Conservation (phyloP, 139 green algal species). For the Desmodesmus armatus region DNA sequence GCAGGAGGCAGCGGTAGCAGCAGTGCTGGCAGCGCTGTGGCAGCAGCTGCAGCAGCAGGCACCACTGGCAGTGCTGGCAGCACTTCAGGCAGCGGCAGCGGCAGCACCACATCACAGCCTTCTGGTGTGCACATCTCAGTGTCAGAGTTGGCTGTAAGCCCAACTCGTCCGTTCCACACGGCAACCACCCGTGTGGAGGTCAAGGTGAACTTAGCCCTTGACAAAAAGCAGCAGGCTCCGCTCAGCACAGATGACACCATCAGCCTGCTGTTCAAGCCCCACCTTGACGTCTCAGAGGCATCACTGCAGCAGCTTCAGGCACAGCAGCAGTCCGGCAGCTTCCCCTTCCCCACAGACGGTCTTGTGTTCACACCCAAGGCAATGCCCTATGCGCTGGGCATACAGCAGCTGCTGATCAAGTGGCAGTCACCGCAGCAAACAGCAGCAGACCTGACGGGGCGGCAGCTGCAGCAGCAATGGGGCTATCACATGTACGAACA, state of each 20-base stretch:
- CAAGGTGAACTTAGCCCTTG: background rate
- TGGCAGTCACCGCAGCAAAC: slow-evolving; percentile 34
- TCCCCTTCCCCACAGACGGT: slow-evolving; percentile 41
- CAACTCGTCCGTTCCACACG: no score
- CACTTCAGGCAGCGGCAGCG: background rate
- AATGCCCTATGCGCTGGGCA: slow-evolving; percentile 53
- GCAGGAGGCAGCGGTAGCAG: background rate
- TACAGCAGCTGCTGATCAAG: slow-evolving; percentile 53
- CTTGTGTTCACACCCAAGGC: slow-evolving; percentile 51
- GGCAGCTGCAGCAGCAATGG: no score
- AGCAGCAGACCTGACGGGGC: slow-evolving; percentile 26
- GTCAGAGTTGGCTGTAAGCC: no score
- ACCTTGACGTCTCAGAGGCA: slow-evolving; percentile 17
- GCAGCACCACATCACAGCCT: background rate
- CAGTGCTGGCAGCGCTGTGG: background rate
- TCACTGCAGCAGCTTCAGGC: slow-evolving; percentile 25
- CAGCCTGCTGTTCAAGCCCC: slow-evolving; percentile 39
- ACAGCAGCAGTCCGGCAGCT: slow-evolving; percentile 3
- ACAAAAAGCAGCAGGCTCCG: slow-evolving; percentile 55
- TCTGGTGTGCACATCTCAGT: no score
- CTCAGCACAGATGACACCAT: slow-evolving; percentile 16
- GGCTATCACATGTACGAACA: no score
- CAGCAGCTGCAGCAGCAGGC: background rate
- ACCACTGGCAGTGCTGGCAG: background rate
- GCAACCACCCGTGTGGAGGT: no score